A percentile compares a stretch with the other conserved stretches of the same genome.
Conservation (phyloP, 306 rosid species). For the Heteromeles arbutifolia region DNA sequence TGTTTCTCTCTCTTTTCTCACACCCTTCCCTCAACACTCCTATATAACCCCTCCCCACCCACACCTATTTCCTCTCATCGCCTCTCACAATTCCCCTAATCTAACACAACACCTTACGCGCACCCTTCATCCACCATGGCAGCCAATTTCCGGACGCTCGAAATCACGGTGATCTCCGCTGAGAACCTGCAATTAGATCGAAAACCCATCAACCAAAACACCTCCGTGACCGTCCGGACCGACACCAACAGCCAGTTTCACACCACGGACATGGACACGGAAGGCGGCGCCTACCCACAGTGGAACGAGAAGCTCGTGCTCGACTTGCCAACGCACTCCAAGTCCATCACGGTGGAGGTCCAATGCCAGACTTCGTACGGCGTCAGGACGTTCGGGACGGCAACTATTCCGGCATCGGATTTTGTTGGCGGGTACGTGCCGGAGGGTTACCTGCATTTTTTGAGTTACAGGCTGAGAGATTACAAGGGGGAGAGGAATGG, state of each 20-base stretch:
- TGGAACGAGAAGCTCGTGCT: constrained; percentile 55
- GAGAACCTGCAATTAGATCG: constrained; percentile 38
- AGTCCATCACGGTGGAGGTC: constrained; percentile 34
- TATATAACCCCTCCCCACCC: background rate
- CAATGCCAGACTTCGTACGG: constrained; percentile 35
- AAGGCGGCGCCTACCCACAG: constrained; percentile 44
- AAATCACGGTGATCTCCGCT: constrained; percentile 48
- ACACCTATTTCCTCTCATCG: background rate
- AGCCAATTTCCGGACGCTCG: constrained; percentile 23
- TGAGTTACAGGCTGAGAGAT: constrained; percentile 76
- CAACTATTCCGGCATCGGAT: constrained; percentile 48
- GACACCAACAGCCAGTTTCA: background rate
- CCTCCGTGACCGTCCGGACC: constrained; percentile 39
- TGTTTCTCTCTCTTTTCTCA: background rate
- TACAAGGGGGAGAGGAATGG: constrained; percentile 51
- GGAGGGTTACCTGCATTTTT: constrained; percentile 46
- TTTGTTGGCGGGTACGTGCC: constrained; percentile 41
- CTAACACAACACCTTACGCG: background rate
- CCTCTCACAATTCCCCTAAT: background rate
- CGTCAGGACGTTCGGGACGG: constrained; percentile 31
- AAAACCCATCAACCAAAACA: constrained; percentile 28
- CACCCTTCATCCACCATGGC: constrained; percentile 1
- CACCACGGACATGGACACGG: constrained; percentile 25
- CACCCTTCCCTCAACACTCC: background rate
- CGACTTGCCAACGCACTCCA: constrained; percentile 41